Evolutionary conservation across 345 rosid species (phyloP).

Genomic region (Anacardium occidentale): DNA sequence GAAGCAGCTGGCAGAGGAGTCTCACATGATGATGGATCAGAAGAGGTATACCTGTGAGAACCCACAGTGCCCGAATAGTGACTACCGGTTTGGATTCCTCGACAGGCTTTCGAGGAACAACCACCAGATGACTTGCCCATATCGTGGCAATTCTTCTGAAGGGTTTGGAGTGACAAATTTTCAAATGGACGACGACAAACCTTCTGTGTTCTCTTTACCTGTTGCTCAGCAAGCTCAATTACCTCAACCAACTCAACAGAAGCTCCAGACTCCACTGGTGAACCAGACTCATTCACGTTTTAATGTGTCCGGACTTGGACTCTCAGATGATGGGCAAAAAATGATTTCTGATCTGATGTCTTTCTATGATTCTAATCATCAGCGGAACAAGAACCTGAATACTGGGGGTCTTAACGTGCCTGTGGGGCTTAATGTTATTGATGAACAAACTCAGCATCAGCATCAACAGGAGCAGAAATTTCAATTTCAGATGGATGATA

Average conservation of each 20-base stretch:
- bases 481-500: conserved; percentile 32
- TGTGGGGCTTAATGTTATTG: background rate
- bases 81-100: conserved; percentile 47
- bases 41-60: conserved; percentile 51
- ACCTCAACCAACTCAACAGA: conserved; percentile 31
- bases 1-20: conserved; percentile 41
- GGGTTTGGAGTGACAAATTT: conserved; percentile 37
- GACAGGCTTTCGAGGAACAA: conserved; percentile 65
- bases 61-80: conserved; percentile 55
- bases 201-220: conserved; percentile 27
- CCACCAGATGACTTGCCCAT: conserved; percentile 63
- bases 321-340: conserved; percentile 56
- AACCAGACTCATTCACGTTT: conserved; percentile 21
- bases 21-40: conserved; percentile 33
- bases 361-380: conserved; percentile 45
- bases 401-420: conserved; percentile 5
- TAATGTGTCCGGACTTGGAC: conserved; percentile 43
- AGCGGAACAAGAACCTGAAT: conserved; percentile 27
- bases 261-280: conserved; percentile 11
- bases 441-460: conserved; percentile 15
- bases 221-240: conserved; percentile 44
- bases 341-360: conserved; percentile 54
- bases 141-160: conserved; percentile 30
- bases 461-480: conserved; percentile 30
- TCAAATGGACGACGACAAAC: conserved; percentile 31